Base-by-base conservation (phyloP, 345 rosid genomes). In the Citrus glauca region DNA sequence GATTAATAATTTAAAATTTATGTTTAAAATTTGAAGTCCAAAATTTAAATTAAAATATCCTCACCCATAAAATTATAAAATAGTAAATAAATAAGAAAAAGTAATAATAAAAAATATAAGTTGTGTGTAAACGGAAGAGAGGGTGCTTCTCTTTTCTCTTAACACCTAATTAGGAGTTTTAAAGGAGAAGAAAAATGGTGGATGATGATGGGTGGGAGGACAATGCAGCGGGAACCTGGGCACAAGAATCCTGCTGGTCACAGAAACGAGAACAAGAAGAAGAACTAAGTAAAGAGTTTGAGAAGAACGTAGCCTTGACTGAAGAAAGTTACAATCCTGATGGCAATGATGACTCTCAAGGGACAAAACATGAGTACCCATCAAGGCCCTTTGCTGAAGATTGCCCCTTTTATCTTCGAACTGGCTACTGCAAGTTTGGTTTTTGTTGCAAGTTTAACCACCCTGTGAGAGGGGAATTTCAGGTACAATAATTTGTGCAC, bases 381-480 rank as follows among this genome's bases (percentile, higher is more conserved):
- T 60, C 74, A 68, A 77, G 75, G 75, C 78, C 78, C 1, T 69
- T 73, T 61, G 78, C 75, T n/a, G 45, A 77, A 74, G 81, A 73
- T 78, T 81, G 81, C 66, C 33, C 75, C 30, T 61, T 59, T 78
- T 77, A 67, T 77, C 50, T 73, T 7, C 75, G 69, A 69, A 81
- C 78, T 14, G 81, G 81, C 28, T 30, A 6, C 60, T 81, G 81
- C 20, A 69, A 78, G 71, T 78, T 78, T 33, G 86, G 80, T 61
- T 14, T 19, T 4, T 10, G 16, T 3, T 83, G 86, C 76, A 83
- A 70, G 76, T 84, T 78, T 60, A 82, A 73, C 66, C 87, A 84
- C 76, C 87, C 83, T 32, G 17, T 14, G 5, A 69, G 59, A 66
- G 62, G 48, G 66, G 57, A 20, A 7, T 32, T 16, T 28, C 77